A percentile compares a stretch with the other conserved stretches of the same genome.
phyloP scores from a whole-genome alignment of 2,329 filamentous ascomycete genomes.

The Talaromyces albobiverticillius region DNA sequence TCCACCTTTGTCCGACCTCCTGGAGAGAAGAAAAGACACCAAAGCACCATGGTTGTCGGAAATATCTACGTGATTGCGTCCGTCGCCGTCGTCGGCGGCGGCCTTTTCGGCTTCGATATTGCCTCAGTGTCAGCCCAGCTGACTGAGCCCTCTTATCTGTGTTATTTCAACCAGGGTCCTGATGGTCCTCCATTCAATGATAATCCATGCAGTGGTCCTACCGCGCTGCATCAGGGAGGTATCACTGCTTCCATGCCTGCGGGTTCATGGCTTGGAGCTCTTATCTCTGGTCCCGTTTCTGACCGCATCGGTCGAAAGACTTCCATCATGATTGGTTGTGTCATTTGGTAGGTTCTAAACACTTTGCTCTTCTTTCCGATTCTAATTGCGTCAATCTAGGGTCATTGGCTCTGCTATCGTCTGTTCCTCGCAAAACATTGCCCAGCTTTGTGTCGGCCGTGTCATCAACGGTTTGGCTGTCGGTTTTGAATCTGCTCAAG shows the following conservation, averaged over 20 bases:
- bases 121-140: slow-evolving; percentile 66
- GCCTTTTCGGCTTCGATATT: slow-evolving; percentile 76
- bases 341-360: slow-evolving; percentile 44
- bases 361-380: neutral
- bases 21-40: slow-evolving; percentile 6
- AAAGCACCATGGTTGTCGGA: slow-evolving; percentile 41
- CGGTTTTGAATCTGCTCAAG: slow-evolving; percentile 70
- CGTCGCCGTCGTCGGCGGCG: slow-evolving; percentile 62
- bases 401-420: slow-evolving; percentile 58
- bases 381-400: slow-evolving; percentile 2
- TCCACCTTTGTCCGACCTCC: neutral
- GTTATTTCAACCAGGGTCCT: slow-evolving; percentile 51
- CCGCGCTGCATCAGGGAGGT: slow-evolving; percentile 58
- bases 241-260: slow-evolving; percentile 73
- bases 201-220: slow-evolving; percentile 46
- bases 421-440: slow-evolving; percentile 62
- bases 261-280: slow-evolving; percentile 64
- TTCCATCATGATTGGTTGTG: slow-evolving; percentile 52
- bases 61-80: slow-evolving; percentile 60
- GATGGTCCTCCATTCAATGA: slow-evolving; percentile 21
- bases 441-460: slow-evolving; percentile 69
- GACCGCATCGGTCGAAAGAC: slow-evolving; percentile 55
- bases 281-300: slow-evolving; percentile 54
- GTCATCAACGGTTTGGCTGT: slow-evolving; percentile 70
- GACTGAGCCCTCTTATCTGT: slow-evolving; percentile 4